These are phyloP conservation scores for Syzygium jambos DNA, from an alignment of 345 rosid genomes.

Conservation along the genomic window DNA sequence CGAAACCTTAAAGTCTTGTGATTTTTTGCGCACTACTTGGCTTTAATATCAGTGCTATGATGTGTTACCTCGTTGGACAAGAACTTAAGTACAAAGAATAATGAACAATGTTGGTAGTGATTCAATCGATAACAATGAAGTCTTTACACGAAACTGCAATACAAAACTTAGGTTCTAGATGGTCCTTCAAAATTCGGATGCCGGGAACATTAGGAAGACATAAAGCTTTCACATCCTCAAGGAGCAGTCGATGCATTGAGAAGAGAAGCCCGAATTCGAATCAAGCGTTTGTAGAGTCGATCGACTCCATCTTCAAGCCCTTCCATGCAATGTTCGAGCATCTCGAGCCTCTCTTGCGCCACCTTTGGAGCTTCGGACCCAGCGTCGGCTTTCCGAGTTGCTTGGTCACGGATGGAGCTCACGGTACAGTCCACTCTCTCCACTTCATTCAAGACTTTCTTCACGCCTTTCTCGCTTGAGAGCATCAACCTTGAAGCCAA, in stretches of 20 bases:
- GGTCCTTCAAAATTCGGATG: neutral
- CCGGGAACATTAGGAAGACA: slow-evolving; percentile 6
- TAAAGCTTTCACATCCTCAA: slow-evolving; percentile 4
- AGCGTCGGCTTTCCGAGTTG: neutral
- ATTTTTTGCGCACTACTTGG: neutral
- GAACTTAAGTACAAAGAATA: neutral
- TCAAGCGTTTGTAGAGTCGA: slow-evolving; percentile 38
- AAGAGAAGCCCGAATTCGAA: slow-evolving; percentile 49
- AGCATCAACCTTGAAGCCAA: slow-evolving; percentile 26
- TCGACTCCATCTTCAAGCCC: slow-evolving; percentile 25
- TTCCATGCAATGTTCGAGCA: slow-evolving; percentile 15
- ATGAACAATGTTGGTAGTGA: neutral
- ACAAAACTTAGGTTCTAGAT: neutral
- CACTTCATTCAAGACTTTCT: slow-evolving; percentile 28
- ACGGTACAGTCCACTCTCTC: slow-evolving; percentile 26
- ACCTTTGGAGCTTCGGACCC: slow-evolving; percentile 16
- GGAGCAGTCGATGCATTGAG: slow-evolving; percentile 17
- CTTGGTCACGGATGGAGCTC: slow-evolving; percentile 2
- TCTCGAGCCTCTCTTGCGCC: slow-evolving; percentile 19
- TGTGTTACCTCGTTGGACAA: neutral
- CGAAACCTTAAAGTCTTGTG: neutral
- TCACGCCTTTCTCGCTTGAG: slow-evolving; percentile 8
- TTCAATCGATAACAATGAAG: neutral
- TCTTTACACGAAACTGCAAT: neutral
- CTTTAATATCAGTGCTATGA: neutral